Evolutionary conservation across 352 stramenopile species (phyloP).

Genomic region (Thalassiosira livingstoniorum): DNA sequence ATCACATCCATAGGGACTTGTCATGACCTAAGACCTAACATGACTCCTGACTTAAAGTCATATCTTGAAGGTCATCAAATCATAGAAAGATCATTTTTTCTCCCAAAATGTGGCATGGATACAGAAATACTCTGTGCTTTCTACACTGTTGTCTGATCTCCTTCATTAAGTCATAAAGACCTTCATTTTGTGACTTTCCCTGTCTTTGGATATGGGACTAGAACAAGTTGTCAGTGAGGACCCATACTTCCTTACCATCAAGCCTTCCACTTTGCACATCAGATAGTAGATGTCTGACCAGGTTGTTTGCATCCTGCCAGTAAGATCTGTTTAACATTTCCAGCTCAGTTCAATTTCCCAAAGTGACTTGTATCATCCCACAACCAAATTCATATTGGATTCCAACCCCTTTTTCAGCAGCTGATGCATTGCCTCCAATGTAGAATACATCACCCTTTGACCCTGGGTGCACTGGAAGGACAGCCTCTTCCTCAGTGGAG

Average conservation of each 20-base stretch:
- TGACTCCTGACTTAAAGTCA: too few species aligned
- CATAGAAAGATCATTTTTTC: too few species aligned
- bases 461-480: background rate
- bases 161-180: constrained; percentile 4
- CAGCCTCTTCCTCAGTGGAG: background rate
- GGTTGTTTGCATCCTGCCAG: constrained; percentile 13
- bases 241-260: constrained; percentile 18
- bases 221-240: constrained; percentile 15
- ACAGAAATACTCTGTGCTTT: background rate
- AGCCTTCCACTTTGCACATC: background rate
- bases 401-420: background rate
- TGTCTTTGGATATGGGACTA: background rate
- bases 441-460: background rate
- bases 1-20: too few species aligned
- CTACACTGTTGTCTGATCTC: background rate
- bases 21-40: too few species aligned
- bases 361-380: background rate
- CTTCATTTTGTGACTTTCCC: constrained; percentile 1
- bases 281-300: background rate
- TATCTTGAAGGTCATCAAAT: too few species aligned
- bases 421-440: constrained; percentile 13
- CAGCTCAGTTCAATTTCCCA: background rate
- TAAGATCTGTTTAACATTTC: constrained; percentile 12
- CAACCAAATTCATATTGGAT: background rate
- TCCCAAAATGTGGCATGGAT: too few species aligned